phyloP scores from a whole-genome alignment of 2,329 filamentous ascomycete species.

The Diaporthe sp. region DNA sequence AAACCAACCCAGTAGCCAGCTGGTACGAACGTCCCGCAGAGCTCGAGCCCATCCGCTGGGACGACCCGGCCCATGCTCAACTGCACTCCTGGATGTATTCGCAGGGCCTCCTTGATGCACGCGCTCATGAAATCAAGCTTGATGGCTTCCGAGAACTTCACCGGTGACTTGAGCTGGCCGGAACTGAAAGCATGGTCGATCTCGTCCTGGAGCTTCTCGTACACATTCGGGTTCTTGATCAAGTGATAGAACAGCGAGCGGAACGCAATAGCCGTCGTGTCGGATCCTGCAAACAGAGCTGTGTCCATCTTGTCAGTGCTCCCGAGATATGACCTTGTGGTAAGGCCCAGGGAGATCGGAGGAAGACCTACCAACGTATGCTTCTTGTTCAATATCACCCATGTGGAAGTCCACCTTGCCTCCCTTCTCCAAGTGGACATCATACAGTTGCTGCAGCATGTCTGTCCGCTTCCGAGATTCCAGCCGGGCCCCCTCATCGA shows the following conservation, averaged over 20 bases:
- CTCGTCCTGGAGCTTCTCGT: constrained; percentile 38
- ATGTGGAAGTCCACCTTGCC: constrained; percentile 41
- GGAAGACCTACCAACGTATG: constrained; percentile 31
- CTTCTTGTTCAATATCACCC: constrained; percentile 44
- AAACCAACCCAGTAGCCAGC: constrained; percentile 47
- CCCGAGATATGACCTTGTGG: not conserved
- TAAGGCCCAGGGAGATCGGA: not conserved
- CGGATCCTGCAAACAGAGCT: constrained; percentile 44
- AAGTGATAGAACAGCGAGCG: constrained; percentile 36
- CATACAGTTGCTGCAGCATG: constrained; percentile 42
- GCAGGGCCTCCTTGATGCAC: constrained; percentile 59
- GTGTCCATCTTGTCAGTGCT: not conserved
- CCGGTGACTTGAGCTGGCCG: constrained; percentile 39
- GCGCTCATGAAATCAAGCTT: constrained; percentile 55
- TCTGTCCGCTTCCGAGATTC: constrained; percentile 38
- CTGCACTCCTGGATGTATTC: constrained; percentile 58
- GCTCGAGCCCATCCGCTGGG: constrained; percentile 50
- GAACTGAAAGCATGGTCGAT: constrained; percentile 39
- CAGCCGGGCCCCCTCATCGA: constrained; percentile 27
- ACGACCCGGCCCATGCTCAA: constrained; percentile 58
- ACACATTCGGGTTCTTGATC: constrained; percentile 41
- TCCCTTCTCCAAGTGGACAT: constrained; percentile 43
- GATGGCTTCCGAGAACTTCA: constrained; percentile 41
- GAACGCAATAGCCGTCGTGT: constrained; percentile 32
- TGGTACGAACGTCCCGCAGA: constrained; percentile 46